Percentiles rank a stretch among this genome's conserved stretches.
Conservation (phyloP, 805 yeast genomes). For the Teunomyces pallodes region DNA sequence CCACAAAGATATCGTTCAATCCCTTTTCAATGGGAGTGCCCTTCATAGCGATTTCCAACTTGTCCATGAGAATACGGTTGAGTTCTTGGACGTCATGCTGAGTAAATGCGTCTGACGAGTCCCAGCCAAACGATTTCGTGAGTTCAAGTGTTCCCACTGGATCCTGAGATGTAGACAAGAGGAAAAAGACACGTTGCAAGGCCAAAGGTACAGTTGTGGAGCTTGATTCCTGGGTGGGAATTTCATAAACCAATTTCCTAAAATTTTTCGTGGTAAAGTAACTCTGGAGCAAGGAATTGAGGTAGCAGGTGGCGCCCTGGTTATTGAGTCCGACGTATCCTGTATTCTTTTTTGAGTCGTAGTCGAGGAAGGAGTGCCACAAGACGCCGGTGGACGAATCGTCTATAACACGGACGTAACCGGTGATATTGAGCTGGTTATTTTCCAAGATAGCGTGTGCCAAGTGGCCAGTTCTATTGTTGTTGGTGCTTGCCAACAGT, state of each 20-base stretch:
- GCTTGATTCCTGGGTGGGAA: conserved; percentile 69
- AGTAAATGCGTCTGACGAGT: conserved; percentile 87
- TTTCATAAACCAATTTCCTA: conserved; percentile 81
- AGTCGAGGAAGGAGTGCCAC: conserved; percentile 84
- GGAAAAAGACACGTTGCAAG: conserved; percentile 82
- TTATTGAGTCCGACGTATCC: conserved; percentile 92
- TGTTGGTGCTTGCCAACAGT: conserved; percentile 38
- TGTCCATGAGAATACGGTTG: conserved; percentile 93
- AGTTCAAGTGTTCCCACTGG: conserved; percentile 84
- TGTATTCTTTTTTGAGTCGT: conserved; percentile 82
- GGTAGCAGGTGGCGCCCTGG: conserved; percentile 98
- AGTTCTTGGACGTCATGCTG: conserved; percentile 98
- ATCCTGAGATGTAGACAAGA: conserved; percentile 65
- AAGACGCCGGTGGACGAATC: conserved; percentile 90
- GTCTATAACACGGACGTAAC: conserved; percentile 69
- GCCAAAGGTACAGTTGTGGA: conserved; percentile 63
- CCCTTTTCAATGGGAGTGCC: conserved; percentile 62
- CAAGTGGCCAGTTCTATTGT: conserved; percentile 16
- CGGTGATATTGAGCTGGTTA: conserved; percentile 67
- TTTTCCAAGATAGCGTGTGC: conserved; percentile 45
- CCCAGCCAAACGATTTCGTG: conserved; percentile 97
- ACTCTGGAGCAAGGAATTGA: conserved; percentile 88
- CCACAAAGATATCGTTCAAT: conserved; percentile 83
- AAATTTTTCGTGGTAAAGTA: conserved; percentile 82
- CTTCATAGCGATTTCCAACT: conserved; percentile 86